phyloP scores from a whole-genome alignment of 805 yeast species.

The Saccharomycopsis sp. region DNA sequence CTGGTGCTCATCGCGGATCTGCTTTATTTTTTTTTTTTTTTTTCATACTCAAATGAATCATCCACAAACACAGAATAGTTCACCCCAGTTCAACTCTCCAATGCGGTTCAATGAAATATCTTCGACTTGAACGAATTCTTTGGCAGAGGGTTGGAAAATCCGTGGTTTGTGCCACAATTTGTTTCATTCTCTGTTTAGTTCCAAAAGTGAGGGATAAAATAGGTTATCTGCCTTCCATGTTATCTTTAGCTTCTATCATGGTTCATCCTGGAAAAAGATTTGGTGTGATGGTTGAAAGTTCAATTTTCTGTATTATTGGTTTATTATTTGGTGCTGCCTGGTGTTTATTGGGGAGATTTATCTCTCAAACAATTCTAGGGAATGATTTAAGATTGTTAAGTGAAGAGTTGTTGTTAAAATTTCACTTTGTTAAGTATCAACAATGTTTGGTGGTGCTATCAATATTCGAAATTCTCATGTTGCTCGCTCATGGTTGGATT shows the following conservation, averaged over 20 bases:
- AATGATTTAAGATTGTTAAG: conserved; percentile 21
- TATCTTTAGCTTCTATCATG: conserved; percentile 36
- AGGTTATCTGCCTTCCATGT: conserved; percentile 34
- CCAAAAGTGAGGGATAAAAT: conserved; percentile 26
- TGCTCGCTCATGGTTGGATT: conserved; percentile 40
- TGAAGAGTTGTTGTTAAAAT: conserved; percentile 24
- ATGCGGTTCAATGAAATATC: not conserved
- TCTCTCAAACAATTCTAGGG: conserved; percentile 31
- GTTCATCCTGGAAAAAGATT: conserved; percentile 41
- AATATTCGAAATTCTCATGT: conserved; percentile 35
- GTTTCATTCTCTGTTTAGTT: conserved; percentile 32
- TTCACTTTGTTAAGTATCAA: conserved; percentile 26
- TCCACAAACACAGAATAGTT: not conserved
- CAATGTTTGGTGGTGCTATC: conserved; percentile 35
- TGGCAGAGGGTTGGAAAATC: conserved; percentile 30
- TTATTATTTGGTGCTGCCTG: conserved; percentile 33
- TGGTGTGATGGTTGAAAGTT: conserved; percentile 36
- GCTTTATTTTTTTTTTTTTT: too few relatives aligned
- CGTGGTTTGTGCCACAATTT: conserved; percentile 30
- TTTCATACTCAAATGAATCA: not conserved
- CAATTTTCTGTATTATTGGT: conserved; percentile 32
- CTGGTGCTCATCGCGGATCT: too few relatives aligned
- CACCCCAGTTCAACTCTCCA: not conserved
- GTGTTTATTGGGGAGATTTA: conserved; percentile 30
- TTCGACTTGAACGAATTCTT: not conserved